A percentile compares a stretch with the other conserved stretches of the same genome.
Evolutionary conservation across 305 asterid genomes (phyloP).

Genomic region (Fraxinus baroniana): DNA sequence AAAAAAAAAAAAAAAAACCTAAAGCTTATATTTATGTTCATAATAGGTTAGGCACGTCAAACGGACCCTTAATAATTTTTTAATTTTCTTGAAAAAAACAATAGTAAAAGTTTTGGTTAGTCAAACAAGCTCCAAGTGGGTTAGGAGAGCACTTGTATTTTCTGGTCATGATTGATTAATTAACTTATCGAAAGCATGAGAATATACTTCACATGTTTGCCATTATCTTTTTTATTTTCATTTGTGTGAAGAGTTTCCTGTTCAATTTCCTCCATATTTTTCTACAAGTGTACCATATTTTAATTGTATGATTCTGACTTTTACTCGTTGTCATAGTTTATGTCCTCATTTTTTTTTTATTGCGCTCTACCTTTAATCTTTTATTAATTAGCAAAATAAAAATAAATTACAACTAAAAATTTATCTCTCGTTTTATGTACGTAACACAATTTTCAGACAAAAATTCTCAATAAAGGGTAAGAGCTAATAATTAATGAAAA

Average conservation of each 20-base stretch:
- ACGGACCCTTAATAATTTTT: background rate
- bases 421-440: background rate
- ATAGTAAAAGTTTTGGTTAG: background rate
- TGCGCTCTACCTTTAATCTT: too few relatives aligned
- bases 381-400: too few relatives aligned
- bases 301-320: too few relatives aligned
- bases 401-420: too few relatives aligned
- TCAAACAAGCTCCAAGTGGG: background rate
- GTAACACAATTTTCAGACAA: background rate
- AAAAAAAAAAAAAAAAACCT: too few relatives aligned
- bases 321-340: too few relatives aligned
- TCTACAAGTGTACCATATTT: too few relatives aligned
- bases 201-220: background rate
- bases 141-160: background rate
- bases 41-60: background rate
- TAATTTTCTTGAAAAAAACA: background rate
- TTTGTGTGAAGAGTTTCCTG: background rate
- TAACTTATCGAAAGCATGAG: background rate
- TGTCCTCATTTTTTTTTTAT: too few relatives aligned
- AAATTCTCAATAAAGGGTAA: background rate
- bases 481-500: background rate
- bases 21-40: too few relatives aligned
- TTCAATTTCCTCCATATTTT: background rate
- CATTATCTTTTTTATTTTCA: background rate
- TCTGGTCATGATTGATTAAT: constrained; percentile 1